Percentiles rank a stretch among this genome's conserved stretches.
Evolutionary conservation across 2,329 filamentous ascomycete species (phyloP).

Genomic region (Ambrosiella beaveri): DNA sequence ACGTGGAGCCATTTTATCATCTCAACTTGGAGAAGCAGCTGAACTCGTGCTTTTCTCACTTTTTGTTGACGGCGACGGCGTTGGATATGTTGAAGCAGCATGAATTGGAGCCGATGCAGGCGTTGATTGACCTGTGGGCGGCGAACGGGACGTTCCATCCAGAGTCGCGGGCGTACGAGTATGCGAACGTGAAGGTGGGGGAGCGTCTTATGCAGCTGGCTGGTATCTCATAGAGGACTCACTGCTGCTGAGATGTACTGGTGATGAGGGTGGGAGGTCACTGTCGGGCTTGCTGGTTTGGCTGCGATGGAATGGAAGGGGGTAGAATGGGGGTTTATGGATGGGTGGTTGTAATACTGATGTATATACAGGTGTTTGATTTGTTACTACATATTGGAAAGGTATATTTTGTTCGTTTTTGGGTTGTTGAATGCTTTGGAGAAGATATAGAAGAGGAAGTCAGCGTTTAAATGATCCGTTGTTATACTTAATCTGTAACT

Average conservation of each 20-base stretch:
- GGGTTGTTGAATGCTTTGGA: background rate
- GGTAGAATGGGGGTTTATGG: background rate
- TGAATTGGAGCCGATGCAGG: slow-evolving; percentile 92
- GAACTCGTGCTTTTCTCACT: slow-evolving; percentile 79
- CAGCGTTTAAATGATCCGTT: background rate
- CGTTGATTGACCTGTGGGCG: slow-evolving; percentile 79
- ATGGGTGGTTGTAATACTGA: background rate
- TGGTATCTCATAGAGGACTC: slow-evolving; percentile 4
- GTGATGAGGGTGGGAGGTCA: background rate
- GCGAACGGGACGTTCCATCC: slow-evolving; percentile 74
- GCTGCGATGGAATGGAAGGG: background rate
- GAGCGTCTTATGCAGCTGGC: slow-evolving; percentile 38
- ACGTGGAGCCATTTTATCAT: slow-evolving; percentile 67
- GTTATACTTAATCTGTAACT: background rate
- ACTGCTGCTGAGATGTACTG: background rate
- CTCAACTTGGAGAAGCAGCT: slow-evolving; percentile 65
- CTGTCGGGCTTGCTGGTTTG: background rate
- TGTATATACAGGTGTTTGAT: background rate
- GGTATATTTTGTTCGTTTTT: background rate
- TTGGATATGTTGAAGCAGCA: slow-evolving; percentile 72
- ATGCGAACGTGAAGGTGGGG: slow-evolving; percentile 43
- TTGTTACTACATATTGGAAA: background rate
- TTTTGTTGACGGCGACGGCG: slow-evolving; percentile 62
- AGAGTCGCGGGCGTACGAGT: slow-evolving; percentile 50
- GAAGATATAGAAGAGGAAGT: background rate